A percentile compares a stretch with the other conserved stretches of the same genome.
Evolutionary conservation across 345 rosid species (phyloP).

Genomic region (Bretschneidera sinensis): DNA sequence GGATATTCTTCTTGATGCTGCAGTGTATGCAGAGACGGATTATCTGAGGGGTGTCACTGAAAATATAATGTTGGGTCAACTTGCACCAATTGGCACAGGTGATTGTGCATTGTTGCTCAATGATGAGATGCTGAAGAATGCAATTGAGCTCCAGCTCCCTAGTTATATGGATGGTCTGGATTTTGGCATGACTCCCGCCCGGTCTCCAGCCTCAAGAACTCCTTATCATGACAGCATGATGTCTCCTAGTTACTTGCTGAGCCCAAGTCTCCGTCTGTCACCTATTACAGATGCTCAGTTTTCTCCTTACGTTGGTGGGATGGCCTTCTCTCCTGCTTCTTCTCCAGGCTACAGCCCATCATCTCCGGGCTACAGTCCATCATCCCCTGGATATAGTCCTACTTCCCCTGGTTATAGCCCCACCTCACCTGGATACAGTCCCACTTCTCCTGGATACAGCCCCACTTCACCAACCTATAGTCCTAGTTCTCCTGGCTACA

Average conservation of each 20-base stretch:
- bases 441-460: constrained; percentile 77
- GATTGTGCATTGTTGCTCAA: constrained; percentile 83
- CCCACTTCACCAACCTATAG: constrained; percentile 90
- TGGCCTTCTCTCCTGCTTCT: constrained; percentile 81
- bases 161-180: constrained; percentile 93
- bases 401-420: constrained; percentile 85
- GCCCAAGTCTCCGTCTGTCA: constrained; percentile 77
- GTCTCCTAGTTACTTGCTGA: constrained; percentile 82
- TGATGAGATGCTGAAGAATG: constrained; percentile 96
- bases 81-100: constrained; percentile 96
- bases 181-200: constrained; percentile 88
- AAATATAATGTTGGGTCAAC: constrained; percentile 96
- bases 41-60: constrained; percentile 87
- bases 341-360: constrained; percentile 87
- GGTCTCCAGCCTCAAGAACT: constrained; percentile 83
- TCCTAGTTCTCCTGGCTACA: constrained; percentile 81
- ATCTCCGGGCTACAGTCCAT: constrained; percentile 74
- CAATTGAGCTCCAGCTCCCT: constrained; percentile 95
- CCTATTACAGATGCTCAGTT: constrained; percentile 82
- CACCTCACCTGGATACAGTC: constrained; percentile 79
- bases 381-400: constrained; percentile 61
- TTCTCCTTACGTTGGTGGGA: constrained; percentile 92
- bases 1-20: constrained; percentile 96
- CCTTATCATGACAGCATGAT: constrained; percentile 96
- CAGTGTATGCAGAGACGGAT: constrained; percentile 91